Evolutionary conservation across 108 stramenopile species (phyloP).

Genomic region (Cyclostephanos invisitatus): DNA sequence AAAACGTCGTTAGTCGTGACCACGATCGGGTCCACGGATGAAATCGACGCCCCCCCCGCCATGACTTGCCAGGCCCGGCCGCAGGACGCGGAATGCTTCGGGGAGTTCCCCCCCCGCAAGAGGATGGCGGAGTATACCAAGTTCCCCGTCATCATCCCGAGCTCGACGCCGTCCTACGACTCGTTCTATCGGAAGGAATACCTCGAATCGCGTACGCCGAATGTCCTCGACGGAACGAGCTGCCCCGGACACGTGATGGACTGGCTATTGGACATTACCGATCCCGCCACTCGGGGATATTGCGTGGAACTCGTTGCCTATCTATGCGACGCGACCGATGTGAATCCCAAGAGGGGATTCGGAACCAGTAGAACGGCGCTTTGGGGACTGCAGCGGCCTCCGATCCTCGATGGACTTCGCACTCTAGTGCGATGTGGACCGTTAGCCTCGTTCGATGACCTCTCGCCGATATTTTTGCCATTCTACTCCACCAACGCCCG

Average conservation of each 20-base stretch:
- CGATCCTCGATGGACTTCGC: constrained; percentile 57
- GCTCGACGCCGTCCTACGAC: constrained; percentile 80
- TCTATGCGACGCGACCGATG: constrained; percentile 57
- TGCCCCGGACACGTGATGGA: constrained; percentile 25
- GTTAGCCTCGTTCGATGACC: constrained; percentile 48
- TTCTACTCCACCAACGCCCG: constrained; percentile 83
- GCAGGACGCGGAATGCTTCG: constrained; percentile 88
- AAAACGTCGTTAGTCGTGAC: constrained; percentile 77
- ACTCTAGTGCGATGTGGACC: constrained; percentile 59
- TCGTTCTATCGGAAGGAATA: constrained; percentile 56
- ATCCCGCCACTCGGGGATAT: constrained; percentile 61
- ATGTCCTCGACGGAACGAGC: constrained; percentile 13
- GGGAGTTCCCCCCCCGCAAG: constrained; percentile 84
- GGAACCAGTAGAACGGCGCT: constrained; percentile 67
- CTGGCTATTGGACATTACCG: constrained; percentile 53
- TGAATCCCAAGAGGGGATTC: constrained; percentile 75
- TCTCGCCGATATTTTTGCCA: constrained; percentile 61
- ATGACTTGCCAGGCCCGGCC: constrained; percentile 88
- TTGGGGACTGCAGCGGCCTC: constrained; percentile 87
- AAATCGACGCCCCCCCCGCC: constrained; percentile 57
- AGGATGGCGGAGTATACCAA: constrained; percentile 65
- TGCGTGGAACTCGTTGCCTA: constrained; percentile 68
- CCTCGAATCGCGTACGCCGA: constrained; percentile 48
- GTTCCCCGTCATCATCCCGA: constrained; percentile 84
- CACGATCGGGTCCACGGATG: constrained; percentile 71